Percentiles rank a stretch among this genome's conserved stretches.
Evolutionary conservation across 331 rosid species (phyloP).

Genomic region (Malus hybrid): DNA sequence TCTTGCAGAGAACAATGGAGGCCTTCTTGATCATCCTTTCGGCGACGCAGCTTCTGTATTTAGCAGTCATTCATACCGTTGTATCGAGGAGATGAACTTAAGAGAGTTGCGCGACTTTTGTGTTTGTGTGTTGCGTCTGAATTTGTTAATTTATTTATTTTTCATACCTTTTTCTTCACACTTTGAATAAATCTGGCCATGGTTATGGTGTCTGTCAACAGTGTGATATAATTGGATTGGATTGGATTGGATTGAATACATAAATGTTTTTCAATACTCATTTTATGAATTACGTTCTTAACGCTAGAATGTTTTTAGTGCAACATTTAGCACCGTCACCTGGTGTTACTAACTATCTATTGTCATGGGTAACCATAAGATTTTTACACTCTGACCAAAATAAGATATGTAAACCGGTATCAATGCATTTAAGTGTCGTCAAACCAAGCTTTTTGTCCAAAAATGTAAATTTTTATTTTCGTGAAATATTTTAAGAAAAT

Average conservation of each 20-base stretch:
- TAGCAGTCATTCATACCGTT: conserved; percentile 50
- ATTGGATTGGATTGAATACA: conserved; percentile 18
- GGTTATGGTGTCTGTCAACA: conserved; percentile 26
- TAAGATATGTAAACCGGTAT: not conserved
- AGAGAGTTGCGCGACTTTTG: conserved; percentile 9
- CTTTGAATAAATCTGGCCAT: conserved; percentile 5
- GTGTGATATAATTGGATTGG: conserved; percentile 16
- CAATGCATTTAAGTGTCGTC: not conserved
- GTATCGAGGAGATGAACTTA: conserved; percentile 23
- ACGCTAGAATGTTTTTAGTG: too few relatives aligned
- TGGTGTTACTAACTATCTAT: not conserved
- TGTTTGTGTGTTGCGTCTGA: conserved; percentile 16
- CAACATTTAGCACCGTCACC: not conserved
- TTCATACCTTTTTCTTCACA: not conserved
- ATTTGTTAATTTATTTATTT: not conserved
- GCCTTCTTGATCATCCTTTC: conserved; percentile 86
- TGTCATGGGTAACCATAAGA: not conserved
- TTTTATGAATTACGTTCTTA: not conserved
- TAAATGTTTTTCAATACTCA: not conserved
- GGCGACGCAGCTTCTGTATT: conserved; percentile 63
- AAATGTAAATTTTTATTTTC: too few relatives aligned
- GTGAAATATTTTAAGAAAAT: fast-evolving
- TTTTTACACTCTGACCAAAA: not conserved
- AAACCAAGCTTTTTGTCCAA: too few relatives aligned
- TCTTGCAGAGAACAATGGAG: conserved; percentile 75